Evolutionary conservation across 108 stramenopile species (phyloP), one percentile per base, ranked within the genome.

Genomic region (Cylindrotheca closterium): DNA sequence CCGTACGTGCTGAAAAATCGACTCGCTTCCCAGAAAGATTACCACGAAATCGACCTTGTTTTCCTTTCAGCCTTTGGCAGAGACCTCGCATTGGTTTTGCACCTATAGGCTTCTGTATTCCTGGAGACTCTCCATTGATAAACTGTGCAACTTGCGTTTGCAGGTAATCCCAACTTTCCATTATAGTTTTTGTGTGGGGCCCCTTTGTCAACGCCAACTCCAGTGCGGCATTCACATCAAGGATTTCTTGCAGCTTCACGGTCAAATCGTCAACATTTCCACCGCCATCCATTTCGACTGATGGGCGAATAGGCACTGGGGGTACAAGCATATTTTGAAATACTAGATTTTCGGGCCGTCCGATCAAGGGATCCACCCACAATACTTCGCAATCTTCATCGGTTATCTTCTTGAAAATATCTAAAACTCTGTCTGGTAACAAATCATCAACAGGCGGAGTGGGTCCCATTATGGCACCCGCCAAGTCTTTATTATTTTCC

Each of bases 271-370:
- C 98, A 71, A 98, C 99, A 69, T 97, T 95, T 47, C 82, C 88
- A 25, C 96, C 98, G n/a, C 84, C 78, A 65, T 99, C 99, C 90
- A 98, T 95, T 0, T 96, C 88, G 34, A 98, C 99, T 26, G 95
- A 95, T 8, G 99, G 99, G n/a, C 99, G 87, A 67, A 99, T 99
- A n/a, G 98, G 96, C 23, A 98, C 96, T 1, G 99, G 99, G 4
- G 99, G 99, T 3, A 99, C 98, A 34, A 98, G 67, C 10, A 99
- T 57, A 71, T 93, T 76, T 57, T 93, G 82, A 55, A 99, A 71
- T 55, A 98, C 78, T 51, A 99, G 78, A 69, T 93, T 93, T 67
- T 98, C 98, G 4, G 99, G 99, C 15, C 97, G 88, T 27, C 96
- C 96, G 67, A 93, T 84, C 56, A 72, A 34, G 0, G 96, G 86